Evolutionary conservation across 352 stramenopile genomes (phyloP).

Genomic region (Pythium aristosporum): DNA sequence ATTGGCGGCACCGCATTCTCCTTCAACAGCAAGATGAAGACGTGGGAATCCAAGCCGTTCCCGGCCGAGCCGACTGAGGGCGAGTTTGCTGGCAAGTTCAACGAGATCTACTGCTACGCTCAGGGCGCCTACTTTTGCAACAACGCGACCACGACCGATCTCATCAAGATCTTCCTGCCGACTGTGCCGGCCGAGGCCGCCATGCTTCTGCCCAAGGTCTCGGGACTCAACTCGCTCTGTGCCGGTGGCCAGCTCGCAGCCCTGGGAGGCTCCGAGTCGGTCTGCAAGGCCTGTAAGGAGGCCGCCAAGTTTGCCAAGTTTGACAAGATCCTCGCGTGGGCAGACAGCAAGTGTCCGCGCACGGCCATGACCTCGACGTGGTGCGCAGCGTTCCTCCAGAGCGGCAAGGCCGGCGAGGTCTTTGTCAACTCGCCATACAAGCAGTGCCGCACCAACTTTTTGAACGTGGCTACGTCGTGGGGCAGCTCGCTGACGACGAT

Average conservation of each 20-base stretch:
- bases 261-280: slow-evolving; percentile 37
- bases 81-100: slow-evolving; percentile 68
- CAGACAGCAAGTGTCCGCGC: slow-evolving; percentile 59
- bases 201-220: slow-evolving; percentile 55
- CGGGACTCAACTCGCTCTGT: slow-evolving; percentile 61
- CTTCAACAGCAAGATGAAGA: slow-evolving; percentile 67
- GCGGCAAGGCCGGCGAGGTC: slow-evolving; percentile 38
- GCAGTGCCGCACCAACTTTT: slow-evolving; percentile 65
- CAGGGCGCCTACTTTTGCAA: slow-evolving; percentile 86
- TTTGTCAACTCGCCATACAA: slow-evolving; percentile 73
- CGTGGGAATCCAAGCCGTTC: slow-evolving; percentile 56
- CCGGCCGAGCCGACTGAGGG: slow-evolving; percentile 53
- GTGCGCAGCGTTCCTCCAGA: slow-evolving; percentile 60
- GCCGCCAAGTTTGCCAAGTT: slow-evolving; percentile 60
- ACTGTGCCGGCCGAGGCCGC: slow-evolving; percentile 35
- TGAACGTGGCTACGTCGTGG: slow-evolving; percentile 69
- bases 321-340: slow-evolving; percentile 68
- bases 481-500: slow-evolving; percentile 48
- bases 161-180: slow-evolving; percentile 64
- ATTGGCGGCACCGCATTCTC: slow-evolving; percentile 66
- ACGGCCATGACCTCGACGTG: slow-evolving; percentile 47
- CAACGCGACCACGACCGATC: slow-evolving; percentile 56
- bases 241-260: slow-evolving; percentile 23
- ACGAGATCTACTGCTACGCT: slow-evolving; percentile 83
- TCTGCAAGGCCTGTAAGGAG: slow-evolving; percentile 59